These are phyloP conservation scores for Nemania diffusa DNA, from an alignment of 2,329 filamentous ascomycete genomes.

Conservation along the genomic window DNA sequence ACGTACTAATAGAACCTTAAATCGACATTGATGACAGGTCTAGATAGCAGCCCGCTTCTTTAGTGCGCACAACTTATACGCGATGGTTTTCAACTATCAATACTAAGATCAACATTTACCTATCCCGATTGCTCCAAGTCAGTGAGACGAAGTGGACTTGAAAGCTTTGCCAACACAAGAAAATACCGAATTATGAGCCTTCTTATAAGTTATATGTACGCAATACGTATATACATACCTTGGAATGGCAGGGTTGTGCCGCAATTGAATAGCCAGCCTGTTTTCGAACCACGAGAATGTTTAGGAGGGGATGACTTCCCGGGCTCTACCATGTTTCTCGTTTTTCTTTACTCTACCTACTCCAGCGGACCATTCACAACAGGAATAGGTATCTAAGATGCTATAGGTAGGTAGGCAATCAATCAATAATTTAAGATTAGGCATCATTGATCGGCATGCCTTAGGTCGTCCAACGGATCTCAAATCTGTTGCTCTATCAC, in stretches of 20 bases:
- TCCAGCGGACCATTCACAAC: background rate
- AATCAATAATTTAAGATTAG: background rate
- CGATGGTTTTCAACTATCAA: no score
- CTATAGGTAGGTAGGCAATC: background rate
- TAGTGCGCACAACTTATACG: no score
- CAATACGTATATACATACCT: background rate
- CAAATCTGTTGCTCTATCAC: constrained; percentile 4
- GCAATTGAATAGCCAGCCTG: constrained; percentile 1
- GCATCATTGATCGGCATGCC: constrained; percentile 12
- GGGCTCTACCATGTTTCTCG: background rate
- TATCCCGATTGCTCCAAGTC: background rate
- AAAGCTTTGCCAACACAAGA: background rate
- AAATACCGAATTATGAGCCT: background rate
- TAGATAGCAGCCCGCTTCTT: no score
- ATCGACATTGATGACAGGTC: constrained; percentile 23
- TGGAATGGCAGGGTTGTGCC: background rate
- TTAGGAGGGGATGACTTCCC: background rate
- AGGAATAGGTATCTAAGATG: background rate
- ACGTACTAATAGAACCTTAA: constrained; percentile 24
- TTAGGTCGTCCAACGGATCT: constrained; percentile 3
- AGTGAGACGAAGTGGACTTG: constrained; percentile 2
- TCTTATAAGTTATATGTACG: background rate
- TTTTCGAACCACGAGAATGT: background rate
- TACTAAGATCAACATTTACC: background rate
- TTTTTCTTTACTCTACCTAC: background rate